Base-by-base conservation (phyloP, 2,329 filamentous ascomycete genomes). In the Eutypella sp. region DNA sequence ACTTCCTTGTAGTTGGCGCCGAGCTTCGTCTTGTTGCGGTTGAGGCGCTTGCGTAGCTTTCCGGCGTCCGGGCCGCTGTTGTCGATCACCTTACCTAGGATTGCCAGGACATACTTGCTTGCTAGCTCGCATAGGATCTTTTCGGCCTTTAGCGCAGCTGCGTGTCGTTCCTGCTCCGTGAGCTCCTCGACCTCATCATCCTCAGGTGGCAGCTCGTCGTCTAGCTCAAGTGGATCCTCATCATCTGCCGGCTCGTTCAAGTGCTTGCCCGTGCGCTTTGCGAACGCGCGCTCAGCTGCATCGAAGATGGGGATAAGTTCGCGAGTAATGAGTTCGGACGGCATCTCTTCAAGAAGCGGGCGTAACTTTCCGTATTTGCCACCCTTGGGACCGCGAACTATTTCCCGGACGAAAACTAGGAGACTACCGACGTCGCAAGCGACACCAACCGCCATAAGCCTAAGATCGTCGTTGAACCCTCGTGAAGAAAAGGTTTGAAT, bases 1-100 rank as follows among this genome's bases (percentile, higher is more conserved):
- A 96, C 82, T 57, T 93, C 89, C 59, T 85, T 88, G 73, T 88
- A 95, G 62, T 93, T 96, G 39, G 79, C 73, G 2, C 93, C 93
- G 3, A 99, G 76, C 60, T 81, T 83, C n/a, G 71, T 73, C 61
- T 85, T 85, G 67, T 99, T 96, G 53, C 88, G 78, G 57, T 85
- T 75, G 19, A 99, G 72, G 18, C 90, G 78, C 57, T 81, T 79
- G 51, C 80, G 79, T 29, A 95, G 75, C 60, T 79, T 81, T 24
- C 81, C 82, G 8, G 76, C 76, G 24, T 79, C 70, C 10, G 76
- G 68, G 6, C 79, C 81, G 2, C 71, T 73, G 36, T 74, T 69
- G 60, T 95, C 89, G 42, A 96, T 73, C 34, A 90, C 81, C 44
- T 82, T 82, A 18, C 84, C 88, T 9, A 87, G 73, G 19, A 95